These are phyloP conservation scores for Leucaena leucocephala DNA, from an alignment of 306 rosid genomes.

Conservation along the genomic window DNA sequence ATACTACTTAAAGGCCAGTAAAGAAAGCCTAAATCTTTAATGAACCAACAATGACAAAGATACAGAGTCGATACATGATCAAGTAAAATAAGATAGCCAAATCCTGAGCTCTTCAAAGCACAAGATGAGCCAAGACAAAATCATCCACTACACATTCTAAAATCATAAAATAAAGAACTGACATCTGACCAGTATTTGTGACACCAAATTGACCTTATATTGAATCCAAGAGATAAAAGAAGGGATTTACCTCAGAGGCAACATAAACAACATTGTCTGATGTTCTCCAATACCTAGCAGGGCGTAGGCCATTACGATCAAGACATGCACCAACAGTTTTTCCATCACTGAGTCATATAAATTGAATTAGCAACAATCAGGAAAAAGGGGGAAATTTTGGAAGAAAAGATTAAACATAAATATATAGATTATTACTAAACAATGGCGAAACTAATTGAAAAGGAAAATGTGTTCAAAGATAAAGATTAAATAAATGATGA, in stretches of 20 bases:
- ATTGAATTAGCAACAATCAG: slow-evolving; percentile 42
- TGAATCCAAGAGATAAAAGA: slow-evolving; percentile 32
- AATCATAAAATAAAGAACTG: slow-evolving; percentile 21
- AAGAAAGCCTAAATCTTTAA: slow-evolving; percentile 17
- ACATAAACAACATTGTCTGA: slow-evolving; percentile 95
- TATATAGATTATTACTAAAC: neutral
- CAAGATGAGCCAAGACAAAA: slow-evolving; percentile 29
- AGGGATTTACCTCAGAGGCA: slow-evolving; percentile 89
- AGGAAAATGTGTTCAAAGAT: slow-evolving; percentile 22
- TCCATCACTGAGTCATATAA: slow-evolving; percentile 77
- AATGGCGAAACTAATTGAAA: slow-evolving; percentile 10
- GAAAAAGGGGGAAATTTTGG: slow-evolving; percentile 14
- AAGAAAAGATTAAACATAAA: slow-evolving; percentile 10
- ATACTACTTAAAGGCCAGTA: slow-evolving; percentile 1
- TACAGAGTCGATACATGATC: slow-evolving; percentile 11
- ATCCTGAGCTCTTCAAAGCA: slow-evolving; percentile 23
- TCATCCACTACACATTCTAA: slow-evolving; percentile 25
- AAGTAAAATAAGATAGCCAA: slow-evolving; percentile 12
- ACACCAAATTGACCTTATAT: slow-evolving; percentile 34
- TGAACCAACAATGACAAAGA: slow-evolving; percentile 18
- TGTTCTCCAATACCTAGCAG: slow-evolving; percentile 99
- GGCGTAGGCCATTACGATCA: slow-evolving; percentile 98
- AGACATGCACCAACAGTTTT: slow-evolving; percentile 98
- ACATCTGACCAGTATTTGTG: slow-evolving; percentile 29
- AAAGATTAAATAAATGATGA: slow-evolving; percentile 28